These are phyloP conservation scores for Pistacia integerrima DNA, from an alignment of 345 rosid genomes.

Conservation along the genomic window DNA sequence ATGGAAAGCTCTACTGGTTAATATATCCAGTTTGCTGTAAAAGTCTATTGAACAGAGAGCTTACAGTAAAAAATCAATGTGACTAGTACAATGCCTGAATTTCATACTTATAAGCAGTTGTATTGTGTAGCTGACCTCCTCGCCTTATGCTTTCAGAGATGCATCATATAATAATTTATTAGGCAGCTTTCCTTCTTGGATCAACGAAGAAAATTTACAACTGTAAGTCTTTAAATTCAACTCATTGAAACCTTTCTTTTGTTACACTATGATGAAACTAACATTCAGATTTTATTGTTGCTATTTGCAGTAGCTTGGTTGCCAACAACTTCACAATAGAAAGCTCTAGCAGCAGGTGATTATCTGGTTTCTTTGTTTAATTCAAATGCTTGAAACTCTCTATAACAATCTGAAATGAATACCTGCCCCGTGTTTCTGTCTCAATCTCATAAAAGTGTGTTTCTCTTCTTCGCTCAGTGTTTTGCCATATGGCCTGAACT, in stretches of 20 bases:
- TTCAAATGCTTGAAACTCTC: slow-evolving; percentile 6
- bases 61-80: too few relatives aligned
- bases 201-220: slow-evolving; percentile 39
- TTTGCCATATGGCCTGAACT: slow-evolving; percentile 53
- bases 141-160: slow-evolving; percentile 52
- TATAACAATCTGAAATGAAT: not conserved
- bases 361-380: slow-evolving; percentile 2
- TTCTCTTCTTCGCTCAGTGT: slow-evolving; percentile 32
- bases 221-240: slow-evolving; percentile 42
- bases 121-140: not conserved
- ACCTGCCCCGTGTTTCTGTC: not conserved
- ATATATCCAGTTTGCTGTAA: too few relatives aligned
- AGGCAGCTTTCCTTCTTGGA: slow-evolving; percentile 75
- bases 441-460: not conserved
- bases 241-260: too few relatives aligned
- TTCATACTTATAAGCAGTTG: not conserved
- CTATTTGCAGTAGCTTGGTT: slow-evolving; percentile 64
- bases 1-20: not conserved
- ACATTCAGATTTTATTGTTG: slow-evolving; percentile 2
- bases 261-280: slow-evolving; percentile 18
- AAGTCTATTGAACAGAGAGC: too few relatives aligned
- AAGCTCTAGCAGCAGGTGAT: slow-evolving; percentile 46
- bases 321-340: slow-evolving; percentile 66
- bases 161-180: slow-evolving; percentile 69
- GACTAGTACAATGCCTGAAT: too few relatives aligned